Percentiles rank a stretch among this genome's conserved stretches.
phyloP scores from a whole-genome alignment of 2,329 filamentous ascomycete species.

The Colletotrichum spaethianum region DNA sequence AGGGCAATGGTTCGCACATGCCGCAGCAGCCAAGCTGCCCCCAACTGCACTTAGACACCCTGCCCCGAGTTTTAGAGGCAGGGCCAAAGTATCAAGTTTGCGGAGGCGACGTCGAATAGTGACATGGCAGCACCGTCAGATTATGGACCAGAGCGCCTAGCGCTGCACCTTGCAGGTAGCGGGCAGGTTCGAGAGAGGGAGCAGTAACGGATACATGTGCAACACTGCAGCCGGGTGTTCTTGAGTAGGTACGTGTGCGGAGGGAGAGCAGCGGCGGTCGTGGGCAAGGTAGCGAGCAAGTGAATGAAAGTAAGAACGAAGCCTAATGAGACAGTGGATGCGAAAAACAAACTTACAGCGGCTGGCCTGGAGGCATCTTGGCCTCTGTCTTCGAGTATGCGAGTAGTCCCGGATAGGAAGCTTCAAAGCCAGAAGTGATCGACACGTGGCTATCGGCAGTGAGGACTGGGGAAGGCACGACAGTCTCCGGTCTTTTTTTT shows the following conservation, averaged over 20 bases:
- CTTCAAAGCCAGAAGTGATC: slow-evolving; percentile 13
- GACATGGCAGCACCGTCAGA: slow-evolving; percentile 1
- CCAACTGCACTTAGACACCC: slow-evolving; percentile 9
- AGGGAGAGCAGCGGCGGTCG: slow-evolving; percentile 4
- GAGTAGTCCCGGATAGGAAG: slow-evolving; percentile 5
- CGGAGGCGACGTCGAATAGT: slow-evolving; percentile 13
- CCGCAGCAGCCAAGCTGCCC: slow-evolving; percentile 10
- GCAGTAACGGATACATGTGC: not conserved
- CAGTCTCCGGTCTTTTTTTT: slow-evolving; percentile 1
- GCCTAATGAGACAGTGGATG: slow-evolving; percentile 1
- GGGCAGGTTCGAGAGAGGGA: slow-evolving; percentile 1
- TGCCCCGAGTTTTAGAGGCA: slow-evolving; percentile 9
- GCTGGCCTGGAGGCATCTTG: slow-evolving; percentile 37
- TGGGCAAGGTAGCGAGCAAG: not conserved
- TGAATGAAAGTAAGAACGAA: slow-evolving; percentile 5
- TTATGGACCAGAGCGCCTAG: slow-evolving; percentile 32
- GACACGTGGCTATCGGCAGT: slow-evolving; percentile 29
- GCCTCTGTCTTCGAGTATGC: not conserved
- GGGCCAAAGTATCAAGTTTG: slow-evolving; percentile 28
- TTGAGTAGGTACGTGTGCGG: slow-evolving; percentile 3
- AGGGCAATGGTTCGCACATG: slow-evolving; percentile 27
- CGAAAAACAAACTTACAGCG: slow-evolving; percentile 33
- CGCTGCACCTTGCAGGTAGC: slow-evolving; percentile 32
- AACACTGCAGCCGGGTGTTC: not conserved
- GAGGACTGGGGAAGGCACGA: not conserved